A percentile compares a stretch with the other conserved stretches of the same genome.
These are phyloP conservation scores for Cadophora luteo-olivacea DNA, from an alignment of 2,329 filamentous ascomycete genomes.

Conservation along the genomic window DNA sequence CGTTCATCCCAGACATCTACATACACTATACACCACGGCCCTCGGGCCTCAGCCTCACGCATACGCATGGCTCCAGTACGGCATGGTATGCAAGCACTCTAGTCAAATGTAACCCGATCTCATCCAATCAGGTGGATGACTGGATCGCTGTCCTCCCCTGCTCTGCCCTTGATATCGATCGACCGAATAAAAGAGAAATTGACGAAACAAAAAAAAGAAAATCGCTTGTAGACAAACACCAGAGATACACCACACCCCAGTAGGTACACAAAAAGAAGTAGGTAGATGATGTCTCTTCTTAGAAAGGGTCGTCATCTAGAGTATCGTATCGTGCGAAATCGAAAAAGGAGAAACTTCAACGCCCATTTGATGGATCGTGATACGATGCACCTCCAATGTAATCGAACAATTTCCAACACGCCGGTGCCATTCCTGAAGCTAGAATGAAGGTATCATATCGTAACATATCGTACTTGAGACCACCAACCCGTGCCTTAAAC, in stretches of 20 bases:
- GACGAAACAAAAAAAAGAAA: not conserved
- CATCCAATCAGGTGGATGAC: not conserved
- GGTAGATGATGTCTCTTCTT: not conserved
- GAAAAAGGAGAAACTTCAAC: not conserved
- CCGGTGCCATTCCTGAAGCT: slow-evolving; percentile 4
- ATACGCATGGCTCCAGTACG: not conserved
- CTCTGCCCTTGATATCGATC: not conserved
- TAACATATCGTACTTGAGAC: not conserved
- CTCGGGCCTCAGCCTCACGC: not conserved
- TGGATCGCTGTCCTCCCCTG: not conserved
- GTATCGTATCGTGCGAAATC: not conserved
- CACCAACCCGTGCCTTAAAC: slow-evolving; percentile 54
- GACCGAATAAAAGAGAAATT: not conserved
- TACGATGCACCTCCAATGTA: not conserved
- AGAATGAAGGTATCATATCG: slow-evolving; percentile 3
- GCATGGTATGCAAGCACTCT: not conserved
- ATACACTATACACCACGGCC: not conserved
- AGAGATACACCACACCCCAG: not conserved
- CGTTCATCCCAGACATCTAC: not conserved
- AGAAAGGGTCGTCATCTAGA: not conserved
- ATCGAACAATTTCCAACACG: slow-evolving; percentile 8
- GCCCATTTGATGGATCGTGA: not conserved
- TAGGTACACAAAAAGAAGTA: not conserved
- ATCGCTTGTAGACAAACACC: not conserved
- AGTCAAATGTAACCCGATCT: not conserved